Evolutionary conservation across 1,139 yeast species (phyloP).

Genomic region (Protomyces lactucae-debilis): DNA sequence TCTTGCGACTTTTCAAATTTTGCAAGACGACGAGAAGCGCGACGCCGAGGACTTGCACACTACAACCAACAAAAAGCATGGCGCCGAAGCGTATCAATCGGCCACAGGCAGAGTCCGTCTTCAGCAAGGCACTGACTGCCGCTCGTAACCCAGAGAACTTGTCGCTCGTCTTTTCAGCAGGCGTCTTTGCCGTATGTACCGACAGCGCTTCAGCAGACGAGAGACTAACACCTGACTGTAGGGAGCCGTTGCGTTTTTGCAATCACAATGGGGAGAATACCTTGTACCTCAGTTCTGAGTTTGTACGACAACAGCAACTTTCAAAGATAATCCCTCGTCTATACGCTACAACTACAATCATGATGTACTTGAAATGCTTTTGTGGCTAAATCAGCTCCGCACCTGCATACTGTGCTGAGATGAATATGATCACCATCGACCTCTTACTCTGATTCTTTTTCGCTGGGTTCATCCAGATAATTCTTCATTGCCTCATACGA

Average conservation of each 20-base stretch:
- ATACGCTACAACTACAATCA: neutral
- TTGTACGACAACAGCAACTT: neutral
- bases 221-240: neutral
- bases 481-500: conserved; percentile 44
- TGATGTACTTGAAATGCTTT: neutral
- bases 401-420: too few relatives aligned
- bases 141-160: conserved; percentile 17
- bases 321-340: neutral
- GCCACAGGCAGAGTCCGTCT: conserved; percentile 8
- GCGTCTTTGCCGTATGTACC: conserved; percentile 4
- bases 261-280: conserved; percentile 24
- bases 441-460: neutral
- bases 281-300: conserved; percentile 23
- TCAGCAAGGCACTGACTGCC: conserved; percentile 2
- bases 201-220: neutral
- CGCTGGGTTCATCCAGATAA: conserved; percentile 7
- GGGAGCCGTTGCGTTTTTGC: conserved; percentile 24
- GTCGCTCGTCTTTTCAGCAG: conserved; percentile 19
- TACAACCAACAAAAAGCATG: neutral
- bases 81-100: conserved; percentile 18
- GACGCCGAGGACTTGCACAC: neutral
- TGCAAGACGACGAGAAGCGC: neutral
- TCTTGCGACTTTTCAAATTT: neutral
- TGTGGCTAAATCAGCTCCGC: too few relatives aligned
- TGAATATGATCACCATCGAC: too few relatives aligned